Conservation (phyloP, 2,329 filamentous ascomycete species). For the Thermoascus crustaceus region DNA sequence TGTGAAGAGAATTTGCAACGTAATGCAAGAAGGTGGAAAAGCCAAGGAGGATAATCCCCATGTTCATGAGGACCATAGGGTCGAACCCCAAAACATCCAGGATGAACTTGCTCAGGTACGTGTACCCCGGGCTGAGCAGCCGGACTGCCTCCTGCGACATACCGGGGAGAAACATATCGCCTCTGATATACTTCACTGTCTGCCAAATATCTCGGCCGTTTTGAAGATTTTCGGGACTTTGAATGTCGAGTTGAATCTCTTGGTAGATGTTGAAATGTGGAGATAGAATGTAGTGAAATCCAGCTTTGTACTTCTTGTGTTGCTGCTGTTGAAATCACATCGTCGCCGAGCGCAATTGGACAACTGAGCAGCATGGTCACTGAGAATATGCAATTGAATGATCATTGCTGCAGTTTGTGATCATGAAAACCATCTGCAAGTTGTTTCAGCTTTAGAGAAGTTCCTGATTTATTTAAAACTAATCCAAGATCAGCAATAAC, state of each 20-base stretch:
- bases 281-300: constrained; percentile 3
- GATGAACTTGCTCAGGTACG: constrained; percentile 2
- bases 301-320: constrained; percentile 1
- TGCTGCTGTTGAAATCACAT: too few relatives aligned
- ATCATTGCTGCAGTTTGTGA: too few relatives aligned
- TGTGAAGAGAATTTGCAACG: constrained; percentile 4
- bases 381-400: too few relatives aligned
- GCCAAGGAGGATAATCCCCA: constrained; percentile 9
- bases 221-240: background rate
- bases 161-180: constrained; percentile 3
- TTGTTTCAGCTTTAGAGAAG: too few relatives aligned
- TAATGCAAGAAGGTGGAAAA: constrained; percentile 5
- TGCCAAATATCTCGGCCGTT: too few relatives aligned
- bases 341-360: too few relatives aligned
- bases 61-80: constrained; percentile 8
- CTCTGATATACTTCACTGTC: background rate
- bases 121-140: constrained; percentile 6
- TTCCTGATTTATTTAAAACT: too few relatives aligned
- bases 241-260: background rate
- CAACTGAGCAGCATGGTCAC: too few relatives aligned
- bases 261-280: too few relatives aligned
- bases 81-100: constrained; percentile 7
- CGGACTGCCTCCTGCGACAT: constrained; percentile 7
- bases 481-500: too few relatives aligned
- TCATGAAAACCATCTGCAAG: too few relatives aligned